These are phyloP conservation scores for Colletotrichum sp. DNA, from an alignment of 2,329 filamentous ascomycete species.

Conservation along the genomic window DNA sequence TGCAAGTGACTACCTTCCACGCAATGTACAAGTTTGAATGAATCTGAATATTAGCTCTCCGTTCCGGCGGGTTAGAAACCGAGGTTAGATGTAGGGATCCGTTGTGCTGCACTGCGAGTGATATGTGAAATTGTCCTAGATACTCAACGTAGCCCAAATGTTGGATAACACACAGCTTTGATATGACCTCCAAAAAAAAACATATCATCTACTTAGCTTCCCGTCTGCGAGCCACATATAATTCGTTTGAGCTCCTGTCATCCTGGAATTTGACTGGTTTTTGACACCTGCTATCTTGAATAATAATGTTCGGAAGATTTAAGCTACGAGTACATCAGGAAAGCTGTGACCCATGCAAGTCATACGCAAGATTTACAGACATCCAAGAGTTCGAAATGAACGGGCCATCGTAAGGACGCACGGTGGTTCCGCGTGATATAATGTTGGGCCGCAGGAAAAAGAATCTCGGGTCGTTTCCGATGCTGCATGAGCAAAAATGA, in stretches of 20 bases:
- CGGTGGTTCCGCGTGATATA: background rate
- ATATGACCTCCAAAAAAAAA: background rate
- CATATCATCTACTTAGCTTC: background rate
- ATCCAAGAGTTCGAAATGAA: background rate
- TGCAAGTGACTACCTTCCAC: background rate
- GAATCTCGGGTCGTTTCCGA: background rate
- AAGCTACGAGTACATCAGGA: background rate
- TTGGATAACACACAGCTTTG: background rate
- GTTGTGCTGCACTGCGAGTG: background rate
- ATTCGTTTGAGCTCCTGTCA: background rate
- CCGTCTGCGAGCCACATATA: background rate
- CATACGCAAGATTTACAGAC: background rate
- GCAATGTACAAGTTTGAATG: background rate
- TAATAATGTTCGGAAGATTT: background rate
- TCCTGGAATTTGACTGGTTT: background rate
- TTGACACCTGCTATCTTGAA: background rate
- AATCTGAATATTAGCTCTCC: background rate
- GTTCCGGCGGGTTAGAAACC: background rate
- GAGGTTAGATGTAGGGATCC: background rate
- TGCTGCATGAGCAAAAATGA: background rate
- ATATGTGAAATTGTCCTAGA: background rate
- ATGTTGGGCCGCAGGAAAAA: background rate
- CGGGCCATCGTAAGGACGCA: background rate
- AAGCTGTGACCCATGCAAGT: background rate
- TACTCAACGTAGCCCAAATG: background rate